Conservation (phyloP, 1,139 yeast species). For the Protomyces inouyei region DNA sequence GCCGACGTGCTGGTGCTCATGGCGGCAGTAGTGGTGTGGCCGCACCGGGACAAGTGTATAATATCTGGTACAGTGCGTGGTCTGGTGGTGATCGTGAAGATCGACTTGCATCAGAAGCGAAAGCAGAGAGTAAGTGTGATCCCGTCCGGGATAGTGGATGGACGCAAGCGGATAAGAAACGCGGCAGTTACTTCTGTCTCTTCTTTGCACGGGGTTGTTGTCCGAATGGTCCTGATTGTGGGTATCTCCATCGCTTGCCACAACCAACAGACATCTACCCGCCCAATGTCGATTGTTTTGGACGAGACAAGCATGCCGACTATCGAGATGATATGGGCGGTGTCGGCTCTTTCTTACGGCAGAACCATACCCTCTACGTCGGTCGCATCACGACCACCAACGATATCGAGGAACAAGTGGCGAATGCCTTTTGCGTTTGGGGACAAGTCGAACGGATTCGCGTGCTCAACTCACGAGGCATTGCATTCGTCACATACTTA, state of each 20-base stretch:
- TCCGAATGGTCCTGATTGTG: constrained; percentile 50
- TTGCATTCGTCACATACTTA: constrained; percentile 73
- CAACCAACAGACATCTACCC: constrained; percentile 47
- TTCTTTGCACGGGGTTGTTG: constrained; percentile 90
- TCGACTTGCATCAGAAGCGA: constrained; percentile 41
- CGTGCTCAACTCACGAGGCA: constrained; percentile 57
- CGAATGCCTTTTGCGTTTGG: constrained; percentile 61
- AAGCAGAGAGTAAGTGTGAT: constrained; percentile 53
- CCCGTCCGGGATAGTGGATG: constrained; percentile 64
- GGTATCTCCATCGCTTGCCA: constrained; percentile 74
- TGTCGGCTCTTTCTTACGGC: constrained; percentile 70
- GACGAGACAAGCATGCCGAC: constrained; percentile 76
- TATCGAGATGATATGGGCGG: constrained; percentile 94
- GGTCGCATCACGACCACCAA: constrained; percentile 55
- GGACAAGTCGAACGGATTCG: constrained; percentile 69
- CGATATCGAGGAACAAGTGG: constrained; percentile 46
- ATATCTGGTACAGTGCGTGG: constrained; percentile 79
- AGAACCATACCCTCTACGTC: constrained; percentile 70
- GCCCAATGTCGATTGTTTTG: constrained; percentile 82
- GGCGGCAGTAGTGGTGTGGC: constrained; percentile 48
- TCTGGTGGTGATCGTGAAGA: constrained; percentile 44
- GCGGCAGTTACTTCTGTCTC: constrained; percentile 56
- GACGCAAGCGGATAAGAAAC: constrained; percentile 59
- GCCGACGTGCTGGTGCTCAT: constrained; percentile 44
- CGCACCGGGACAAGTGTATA: constrained; percentile 70